Evolutionary conservation across 176 grass and related monocot genomes (phyloP).

Genomic region (Coix lacrymajobi): DNA sequence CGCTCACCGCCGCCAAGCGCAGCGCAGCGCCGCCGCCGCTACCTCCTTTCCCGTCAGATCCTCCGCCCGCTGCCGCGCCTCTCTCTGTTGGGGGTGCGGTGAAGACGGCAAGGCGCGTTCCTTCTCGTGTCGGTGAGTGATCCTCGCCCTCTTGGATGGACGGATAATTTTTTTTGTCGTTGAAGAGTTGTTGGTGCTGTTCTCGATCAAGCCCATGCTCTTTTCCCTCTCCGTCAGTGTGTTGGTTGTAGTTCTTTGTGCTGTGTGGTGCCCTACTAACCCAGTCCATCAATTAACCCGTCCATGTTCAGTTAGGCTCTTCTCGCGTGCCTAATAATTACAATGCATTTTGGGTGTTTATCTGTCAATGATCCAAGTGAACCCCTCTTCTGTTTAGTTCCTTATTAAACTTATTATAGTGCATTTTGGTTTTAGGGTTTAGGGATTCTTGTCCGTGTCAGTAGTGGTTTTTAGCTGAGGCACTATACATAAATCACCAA

Average conservation of each 20-base stretch:
- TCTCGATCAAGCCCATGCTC: too few relatives aligned
- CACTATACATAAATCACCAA: background rate
- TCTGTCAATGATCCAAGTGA: background rate
- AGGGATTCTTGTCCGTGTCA: background rate
- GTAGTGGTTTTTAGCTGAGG: background rate
- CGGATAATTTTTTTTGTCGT: too few relatives aligned
- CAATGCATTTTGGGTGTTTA: background rate
- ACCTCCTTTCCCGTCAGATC: background rate
- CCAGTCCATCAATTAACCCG: background rate
- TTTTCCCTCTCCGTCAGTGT: too few relatives aligned
- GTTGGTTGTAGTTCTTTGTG: too few relatives aligned
- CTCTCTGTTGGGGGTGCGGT: background rate
- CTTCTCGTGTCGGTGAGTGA: too few relatives aligned
- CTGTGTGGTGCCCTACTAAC: too few relatives aligned
- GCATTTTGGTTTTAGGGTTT: slow-evolving; percentile 8
- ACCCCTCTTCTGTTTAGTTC: background rate
- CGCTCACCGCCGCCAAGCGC: background rate
- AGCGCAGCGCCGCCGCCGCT: background rate
- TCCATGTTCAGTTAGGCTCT: too few relatives aligned
- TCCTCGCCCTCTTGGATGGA: too few relatives aligned
- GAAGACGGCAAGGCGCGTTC: too few relatives aligned
- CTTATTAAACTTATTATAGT: background rate
- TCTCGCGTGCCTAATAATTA: too few relatives aligned
- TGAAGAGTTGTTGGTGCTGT: too few relatives aligned
- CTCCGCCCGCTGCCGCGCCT: background rate